phyloP scores from a whole-genome alignment of 805 yeast species.

The Saturnispora bothae region DNA sequence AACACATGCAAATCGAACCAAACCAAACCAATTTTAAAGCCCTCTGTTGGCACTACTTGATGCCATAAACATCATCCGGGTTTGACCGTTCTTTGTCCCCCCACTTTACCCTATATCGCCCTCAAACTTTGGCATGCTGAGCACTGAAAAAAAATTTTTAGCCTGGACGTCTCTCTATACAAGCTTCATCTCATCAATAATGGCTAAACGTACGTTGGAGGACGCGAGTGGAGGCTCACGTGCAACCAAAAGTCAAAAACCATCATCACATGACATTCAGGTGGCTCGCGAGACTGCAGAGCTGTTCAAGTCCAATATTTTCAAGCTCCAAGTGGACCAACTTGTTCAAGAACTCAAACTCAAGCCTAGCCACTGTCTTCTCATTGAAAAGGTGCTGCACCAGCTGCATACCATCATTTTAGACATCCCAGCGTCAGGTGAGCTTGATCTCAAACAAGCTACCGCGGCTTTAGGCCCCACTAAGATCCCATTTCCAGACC shows the following conservation, averaged over 20 bases:
- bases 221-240: not conserved
- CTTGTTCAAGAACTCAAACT: constrained; percentile 69
- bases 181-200: too few relatives aligned
- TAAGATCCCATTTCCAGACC: constrained; percentile 76
- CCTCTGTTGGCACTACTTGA: too few relatives aligned
- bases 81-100: too few relatives aligned
- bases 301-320: constrained; percentile 86
- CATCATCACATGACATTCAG: constrained; percentile 68
- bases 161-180: too few relatives aligned
- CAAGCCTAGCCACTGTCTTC: constrained; percentile 54
- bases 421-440: constrained; percentile 46
- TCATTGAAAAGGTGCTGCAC: constrained; percentile 67
- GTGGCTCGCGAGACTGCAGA: constrained; percentile 91
- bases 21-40: too few relatives aligned
- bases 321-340: constrained; percentile 92
- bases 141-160: too few relatives aligned
- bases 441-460: constrained; percentile 47
- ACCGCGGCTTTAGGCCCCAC: constrained; percentile 38
- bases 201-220: not conserved
- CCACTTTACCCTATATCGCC: too few relatives aligned
- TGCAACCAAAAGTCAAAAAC: not conserved
- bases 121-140: too few relatives aligned
- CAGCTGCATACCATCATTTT: constrained; percentile 59
- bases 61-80: too few relatives aligned
- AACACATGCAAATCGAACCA: too few relatives aligned